These are phyloP conservation scores for Penicillium atrosanguineum DNA, from an alignment of 495 filamentous ascomycete species.

Conservation along the genomic window DNA sequence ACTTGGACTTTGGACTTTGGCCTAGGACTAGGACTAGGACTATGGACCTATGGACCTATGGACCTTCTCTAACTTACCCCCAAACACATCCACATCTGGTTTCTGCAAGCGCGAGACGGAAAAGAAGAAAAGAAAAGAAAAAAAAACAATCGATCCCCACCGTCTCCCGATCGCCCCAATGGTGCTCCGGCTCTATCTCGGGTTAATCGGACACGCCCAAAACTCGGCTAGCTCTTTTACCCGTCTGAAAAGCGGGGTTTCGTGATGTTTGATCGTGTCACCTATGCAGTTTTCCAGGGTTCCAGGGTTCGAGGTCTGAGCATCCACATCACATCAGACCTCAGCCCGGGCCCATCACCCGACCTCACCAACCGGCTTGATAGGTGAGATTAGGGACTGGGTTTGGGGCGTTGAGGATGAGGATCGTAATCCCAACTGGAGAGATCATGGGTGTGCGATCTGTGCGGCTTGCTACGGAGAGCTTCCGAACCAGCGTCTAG, in stretches of 20 bases:
- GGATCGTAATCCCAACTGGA: constrained; percentile 8
- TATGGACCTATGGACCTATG: not conserved
- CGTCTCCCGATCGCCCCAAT: not conserved
- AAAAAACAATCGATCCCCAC: not conserved
- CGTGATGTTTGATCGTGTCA: not conserved
- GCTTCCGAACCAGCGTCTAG: not conserved
- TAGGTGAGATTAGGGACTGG: not conserved
- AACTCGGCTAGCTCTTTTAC: not conserved
- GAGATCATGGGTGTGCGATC: constrained; percentile 12
- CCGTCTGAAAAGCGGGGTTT: constrained; percentile 2
- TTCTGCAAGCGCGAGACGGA: not conserved
- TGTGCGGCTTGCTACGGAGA: not conserved
- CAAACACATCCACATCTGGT: not conserved
- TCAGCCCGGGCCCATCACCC: constrained; percentile 6
- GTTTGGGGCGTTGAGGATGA: not conserved
- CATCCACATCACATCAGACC: not conserved
- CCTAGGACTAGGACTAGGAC: too few species aligned
- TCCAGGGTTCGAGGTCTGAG: not conserved
- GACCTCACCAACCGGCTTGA: not conserved
- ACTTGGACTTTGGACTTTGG: too few species aligned
- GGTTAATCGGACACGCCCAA: not conserved
- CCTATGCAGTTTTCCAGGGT: not conserved
- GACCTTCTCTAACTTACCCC: not conserved
- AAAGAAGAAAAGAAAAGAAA: not conserved
- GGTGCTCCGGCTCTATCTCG: constrained; percentile 2